Percentiles rank a stretch among this genome's conserved stretches.
Conservation (phyloP, 2,329 filamentous ascomycete genomes). For the Neofusicoccum laricinum region DNA sequence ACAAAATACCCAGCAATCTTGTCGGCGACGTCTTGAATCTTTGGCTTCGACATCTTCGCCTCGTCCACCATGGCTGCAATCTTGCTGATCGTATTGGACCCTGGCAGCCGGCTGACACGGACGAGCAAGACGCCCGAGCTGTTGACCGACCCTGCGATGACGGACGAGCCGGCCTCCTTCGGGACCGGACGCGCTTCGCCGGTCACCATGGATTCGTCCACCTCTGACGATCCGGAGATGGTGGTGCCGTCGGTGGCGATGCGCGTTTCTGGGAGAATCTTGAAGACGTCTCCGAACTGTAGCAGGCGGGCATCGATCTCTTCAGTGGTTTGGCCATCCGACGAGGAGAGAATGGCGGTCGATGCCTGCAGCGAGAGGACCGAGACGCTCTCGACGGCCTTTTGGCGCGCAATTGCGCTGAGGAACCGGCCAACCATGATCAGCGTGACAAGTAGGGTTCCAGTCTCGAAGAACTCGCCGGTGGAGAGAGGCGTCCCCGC, state of each 20-base stretch:
- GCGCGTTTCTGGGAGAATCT: slow-evolving; percentile 56
- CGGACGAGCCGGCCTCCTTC: slow-evolving; percentile 52
- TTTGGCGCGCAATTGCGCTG: slow-evolving; percentile 49
- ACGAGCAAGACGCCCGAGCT: slow-evolving; percentile 52
- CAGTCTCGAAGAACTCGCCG: slow-evolving; percentile 54
- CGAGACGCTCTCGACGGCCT: slow-evolving; percentile 51
- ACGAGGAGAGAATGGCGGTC: slow-evolving; percentile 51
- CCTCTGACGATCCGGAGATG: slow-evolving; percentile 59
- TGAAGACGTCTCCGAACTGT: slow-evolving; percentile 69
- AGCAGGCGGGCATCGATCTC: slow-evolving; percentile 66
- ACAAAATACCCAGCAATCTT: slow-evolving; percentile 67
- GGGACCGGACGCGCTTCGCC: slow-evolving; percentile 63
- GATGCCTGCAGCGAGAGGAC: slow-evolving; percentile 56
- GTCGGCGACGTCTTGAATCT: slow-evolving; percentile 67
- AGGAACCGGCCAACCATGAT: slow-evolving; percentile 54
- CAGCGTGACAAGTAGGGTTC: slow-evolving; percentile 52
- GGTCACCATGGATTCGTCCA: slow-evolving; percentile 77
- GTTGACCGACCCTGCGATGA: slow-evolving; percentile 64
- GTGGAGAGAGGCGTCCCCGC: slow-evolving; percentile 31
- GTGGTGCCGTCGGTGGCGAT: slow-evolving; percentile 71
- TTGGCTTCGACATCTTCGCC: slow-evolving; percentile 66
- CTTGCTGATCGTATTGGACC: slow-evolving; percentile 67
- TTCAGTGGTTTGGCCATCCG: slow-evolving; percentile 21
- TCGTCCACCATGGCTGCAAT: slow-evolving; percentile 71
- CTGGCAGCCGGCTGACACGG: slow-evolving; percentile 59